Percentiles rank a stretch among this genome's conserved stretches.
Conservation (phyloP, 805 yeast species). For the Candida suzukii region DNA sequence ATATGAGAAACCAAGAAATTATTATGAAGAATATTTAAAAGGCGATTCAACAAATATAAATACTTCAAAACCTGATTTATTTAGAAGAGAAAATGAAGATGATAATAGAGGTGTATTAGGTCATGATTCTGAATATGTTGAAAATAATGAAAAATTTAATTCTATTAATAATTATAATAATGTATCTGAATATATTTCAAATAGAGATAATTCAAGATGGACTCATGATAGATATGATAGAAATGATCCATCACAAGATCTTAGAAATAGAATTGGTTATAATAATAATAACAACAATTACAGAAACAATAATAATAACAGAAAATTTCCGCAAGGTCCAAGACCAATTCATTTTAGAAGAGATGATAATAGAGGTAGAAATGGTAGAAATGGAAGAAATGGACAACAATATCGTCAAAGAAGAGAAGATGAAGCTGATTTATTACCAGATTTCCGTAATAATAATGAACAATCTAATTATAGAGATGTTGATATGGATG, state of each 20-base stretch:
- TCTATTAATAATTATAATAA: neutral
- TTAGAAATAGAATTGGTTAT: neutral
- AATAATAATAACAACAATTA: neutral
- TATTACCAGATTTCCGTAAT: conserved; percentile 25
- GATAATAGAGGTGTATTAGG: conserved; percentile 34
- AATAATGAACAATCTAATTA: neutral
- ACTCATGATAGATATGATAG: neutral
- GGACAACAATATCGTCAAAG: conserved; percentile 5
- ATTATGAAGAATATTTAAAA: conserved; percentile 6
- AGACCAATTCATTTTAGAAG: neutral
- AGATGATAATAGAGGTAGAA: conserved; percentile 1
- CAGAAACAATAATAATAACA: conserved; percentile 6
- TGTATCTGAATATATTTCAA: neutral
- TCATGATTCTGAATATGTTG: conserved; percentile 8
- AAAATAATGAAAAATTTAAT: conserved; percentile 18
- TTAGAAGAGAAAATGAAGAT: conserved; percentile 23
- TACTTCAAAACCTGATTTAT: conserved; percentile 26
- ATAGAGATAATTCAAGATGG: neutral
- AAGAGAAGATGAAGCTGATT: conserved; percentile 28
- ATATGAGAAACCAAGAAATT: conserved; percentile 1
- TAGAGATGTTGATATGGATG: neutral
- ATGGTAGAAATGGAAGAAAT: neutral
- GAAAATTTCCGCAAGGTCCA: conserved; percentile 2
- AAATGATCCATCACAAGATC: conserved; percentile 1
- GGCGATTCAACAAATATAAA: too few species aligned